Evolutionary conservation across 768 basidiomycete genomes (phyloP).

Genomic region (Calocybe indica): DNA sequence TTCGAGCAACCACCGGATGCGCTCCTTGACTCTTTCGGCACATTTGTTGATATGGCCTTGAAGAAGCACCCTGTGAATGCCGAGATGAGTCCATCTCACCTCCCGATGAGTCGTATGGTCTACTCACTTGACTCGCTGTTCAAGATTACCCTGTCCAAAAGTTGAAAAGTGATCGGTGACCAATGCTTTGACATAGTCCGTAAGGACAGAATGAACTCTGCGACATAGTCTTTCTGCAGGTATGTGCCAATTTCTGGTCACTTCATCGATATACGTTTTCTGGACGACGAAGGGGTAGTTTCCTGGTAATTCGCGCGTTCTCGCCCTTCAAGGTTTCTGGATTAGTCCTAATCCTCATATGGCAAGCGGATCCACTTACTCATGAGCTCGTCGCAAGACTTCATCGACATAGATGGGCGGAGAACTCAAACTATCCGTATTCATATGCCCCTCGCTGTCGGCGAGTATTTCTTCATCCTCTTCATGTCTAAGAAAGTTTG

Average conservation of each 20-base stretch:
- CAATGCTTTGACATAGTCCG: constrained; percentile 32
- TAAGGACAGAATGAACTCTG: constrained; percentile 27
- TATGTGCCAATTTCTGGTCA: constrained; percentile 40
- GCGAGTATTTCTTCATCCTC: constrained; percentile 19
- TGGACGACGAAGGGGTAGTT: constrained; percentile 62
- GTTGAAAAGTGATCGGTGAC: constrained; percentile 43
- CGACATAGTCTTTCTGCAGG: constrained; percentile 45
- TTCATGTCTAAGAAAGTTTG: constrained; percentile 34
- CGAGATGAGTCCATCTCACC: not conserved
- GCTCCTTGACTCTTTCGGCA: constrained; percentile 28
- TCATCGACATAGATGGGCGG: constrained; percentile 43
- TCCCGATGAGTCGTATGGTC: not conserved
- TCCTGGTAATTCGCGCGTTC: constrained; percentile 66
- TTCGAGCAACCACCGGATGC: constrained; percentile 38
- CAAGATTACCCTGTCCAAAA: constrained; percentile 48
- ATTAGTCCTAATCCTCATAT: not conserved
- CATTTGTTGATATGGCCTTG: constrained; percentile 44
- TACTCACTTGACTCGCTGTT: constrained; percentile 36
- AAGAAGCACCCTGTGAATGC: constrained; percentile 37
- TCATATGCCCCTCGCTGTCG: constrained; percentile 3
- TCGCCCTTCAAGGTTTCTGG: constrained; percentile 36
- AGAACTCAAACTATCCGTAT: not conserved
- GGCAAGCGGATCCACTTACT: constrained; percentile 27
- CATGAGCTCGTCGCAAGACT: constrained; percentile 37
- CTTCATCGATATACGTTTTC: constrained; percentile 36